A percentile compares a stretch with the other conserved stretches of the same genome.
Evolutionary conservation across 169 alveolate genomes (phyloP).

Genomic region (Eimeria tenella): DNA sequence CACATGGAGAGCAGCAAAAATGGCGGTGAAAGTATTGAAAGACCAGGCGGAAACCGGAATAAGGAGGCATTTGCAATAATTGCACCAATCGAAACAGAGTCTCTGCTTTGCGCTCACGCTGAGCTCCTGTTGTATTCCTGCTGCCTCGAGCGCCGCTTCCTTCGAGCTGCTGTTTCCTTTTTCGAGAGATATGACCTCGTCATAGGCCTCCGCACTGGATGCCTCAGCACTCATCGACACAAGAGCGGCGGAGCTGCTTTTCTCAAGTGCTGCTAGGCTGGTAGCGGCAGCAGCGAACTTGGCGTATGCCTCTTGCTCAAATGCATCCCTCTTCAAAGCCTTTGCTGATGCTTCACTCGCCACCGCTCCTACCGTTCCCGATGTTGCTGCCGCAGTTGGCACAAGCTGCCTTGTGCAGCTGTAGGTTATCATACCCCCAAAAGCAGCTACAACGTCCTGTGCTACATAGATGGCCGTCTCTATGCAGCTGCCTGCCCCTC

Average conservation of each 20-base stretch:
- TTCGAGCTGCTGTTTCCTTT: not conserved
- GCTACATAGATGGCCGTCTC: conserved; percentile 73
- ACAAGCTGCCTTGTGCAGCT: not conserved
- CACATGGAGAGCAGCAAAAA: not conserved
- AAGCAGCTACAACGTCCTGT: conserved; percentile 67
- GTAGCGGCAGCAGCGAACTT: conserved; percentile 57
- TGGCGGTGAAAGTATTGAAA: not conserved
- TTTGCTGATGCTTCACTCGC: not conserved
- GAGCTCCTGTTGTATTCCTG: conserved; percentile 42
- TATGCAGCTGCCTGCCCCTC: conserved; percentile 76
- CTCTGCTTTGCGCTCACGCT: not conserved
- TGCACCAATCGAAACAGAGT: not conserved
- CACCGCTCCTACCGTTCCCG: not conserved
- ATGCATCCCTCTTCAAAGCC: not conserved
- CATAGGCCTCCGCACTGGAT: not conserved
- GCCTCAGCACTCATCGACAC: conserved; percentile 24
- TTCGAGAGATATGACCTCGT: conserved; percentile 4
- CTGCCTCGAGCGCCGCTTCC: conserved; percentile 33
- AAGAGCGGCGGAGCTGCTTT: not conserved
- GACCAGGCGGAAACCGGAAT: not conserved
- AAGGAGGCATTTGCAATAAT: not conserved
- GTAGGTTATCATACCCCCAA: conserved; percentile 53
- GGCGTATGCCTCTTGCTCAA: not conserved
- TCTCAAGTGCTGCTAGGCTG: conserved; percentile 16
- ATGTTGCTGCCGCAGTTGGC: not conserved